Conservation (phyloP, 352 stramenopile genomes). For the Phytophthora citricola region DNA sequence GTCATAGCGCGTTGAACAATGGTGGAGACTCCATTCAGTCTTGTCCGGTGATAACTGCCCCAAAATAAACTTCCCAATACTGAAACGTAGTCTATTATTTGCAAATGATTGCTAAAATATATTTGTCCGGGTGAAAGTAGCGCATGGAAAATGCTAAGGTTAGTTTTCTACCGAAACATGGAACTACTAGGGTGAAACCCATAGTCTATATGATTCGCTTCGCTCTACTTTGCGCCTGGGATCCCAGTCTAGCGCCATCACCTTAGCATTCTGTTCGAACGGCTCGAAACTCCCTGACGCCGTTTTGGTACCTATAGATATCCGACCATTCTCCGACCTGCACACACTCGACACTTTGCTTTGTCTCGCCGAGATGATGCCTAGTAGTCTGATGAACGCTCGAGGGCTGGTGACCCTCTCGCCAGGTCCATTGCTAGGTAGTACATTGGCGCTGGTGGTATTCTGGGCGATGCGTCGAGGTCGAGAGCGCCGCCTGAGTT, state of each 20-base stretch:
- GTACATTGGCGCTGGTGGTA: conserved; percentile 28
- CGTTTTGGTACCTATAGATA: neutral
- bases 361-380: conserved; percentile 12
- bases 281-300: conserved; percentile 12
- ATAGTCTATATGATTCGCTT: too few relatives aligned
- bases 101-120: neutral
- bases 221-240: neutral
- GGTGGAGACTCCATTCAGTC: conserved; percentile 4
- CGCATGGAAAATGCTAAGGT: too few relatives aligned
- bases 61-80: neutral
- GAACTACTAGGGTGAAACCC: too few relatives aligned
- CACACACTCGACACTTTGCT: neutral
- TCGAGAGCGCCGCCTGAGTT: conserved; percentile 17
- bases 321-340: conserved; percentile 12
- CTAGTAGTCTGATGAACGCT: conserved; percentile 10
- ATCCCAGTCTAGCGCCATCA: neutral
- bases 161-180: too few relatives aligned
- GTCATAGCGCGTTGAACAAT: conserved; percentile 17
- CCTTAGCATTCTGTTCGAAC: conserved; percentile 9
- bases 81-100: neutral
- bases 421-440: conserved; percentile 30
- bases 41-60: neutral
- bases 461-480: conserved; percentile 28
- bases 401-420: conserved; percentile 16
- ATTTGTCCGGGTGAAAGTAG: conserved; percentile 4